These are phyloP conservation scores for Cercospora zeina DNA, from an alignment of 2,329 filamentous ascomycete genomes.

Conservation along the genomic window DNA sequence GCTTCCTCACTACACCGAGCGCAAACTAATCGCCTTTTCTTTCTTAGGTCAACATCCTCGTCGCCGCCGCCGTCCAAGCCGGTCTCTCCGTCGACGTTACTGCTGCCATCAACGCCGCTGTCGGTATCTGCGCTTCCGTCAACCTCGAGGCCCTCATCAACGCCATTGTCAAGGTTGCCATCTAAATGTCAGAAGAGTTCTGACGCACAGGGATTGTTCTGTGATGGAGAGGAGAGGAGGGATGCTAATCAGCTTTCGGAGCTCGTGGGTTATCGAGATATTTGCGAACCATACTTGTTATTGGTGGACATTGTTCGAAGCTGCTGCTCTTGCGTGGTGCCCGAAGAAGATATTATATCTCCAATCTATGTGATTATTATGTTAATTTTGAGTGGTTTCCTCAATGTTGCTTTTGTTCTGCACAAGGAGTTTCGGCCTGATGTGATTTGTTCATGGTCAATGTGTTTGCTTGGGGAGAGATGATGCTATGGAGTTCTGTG, in stretches of 20 bases:
- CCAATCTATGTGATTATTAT: neutral
- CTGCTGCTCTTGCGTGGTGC: neutral
- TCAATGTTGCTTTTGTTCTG: neutral
- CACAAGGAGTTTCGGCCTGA: neutral
- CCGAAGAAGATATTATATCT: neutral
- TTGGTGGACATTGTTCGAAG: neutral
- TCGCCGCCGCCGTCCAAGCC: slow-evolving; percentile 1
- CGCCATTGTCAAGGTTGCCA: neutral
- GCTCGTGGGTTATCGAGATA: neutral
- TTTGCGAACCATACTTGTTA: neutral
- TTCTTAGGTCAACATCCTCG: neutral
- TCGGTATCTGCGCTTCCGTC: neutral
- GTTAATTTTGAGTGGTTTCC: neutral
- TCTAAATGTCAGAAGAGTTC: neutral
- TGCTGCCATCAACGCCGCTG: neutral
- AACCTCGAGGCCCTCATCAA: slow-evolving; percentile 2
- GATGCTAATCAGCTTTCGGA: neutral
- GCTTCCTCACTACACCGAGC: neutral
- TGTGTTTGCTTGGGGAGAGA: no score
- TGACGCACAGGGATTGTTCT: no score
- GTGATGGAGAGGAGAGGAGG: neutral
- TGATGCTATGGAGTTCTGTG: no score
- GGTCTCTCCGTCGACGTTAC: neutral
- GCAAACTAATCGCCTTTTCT: neutral
- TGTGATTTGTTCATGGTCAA: no score